phyloP scores from a whole-genome alignment of 257 asterid genomes.

The Hygrophila difformis region DNA sequence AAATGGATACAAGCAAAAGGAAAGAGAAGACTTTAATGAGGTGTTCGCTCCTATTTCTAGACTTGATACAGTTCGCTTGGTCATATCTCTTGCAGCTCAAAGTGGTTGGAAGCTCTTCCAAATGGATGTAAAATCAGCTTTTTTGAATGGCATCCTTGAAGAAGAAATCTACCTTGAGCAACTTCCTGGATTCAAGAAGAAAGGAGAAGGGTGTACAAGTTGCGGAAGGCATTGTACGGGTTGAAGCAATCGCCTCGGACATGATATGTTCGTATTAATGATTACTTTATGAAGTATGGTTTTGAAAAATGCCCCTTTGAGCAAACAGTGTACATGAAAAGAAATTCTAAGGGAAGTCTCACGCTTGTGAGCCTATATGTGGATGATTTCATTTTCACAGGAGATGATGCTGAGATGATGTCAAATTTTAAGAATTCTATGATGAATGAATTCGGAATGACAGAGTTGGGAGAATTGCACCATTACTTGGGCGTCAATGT shows the following conservation, averaged over 20 bases:
- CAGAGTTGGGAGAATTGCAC: background rate
- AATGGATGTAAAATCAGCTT: too few relatives aligned
- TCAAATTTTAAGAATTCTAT: background rate
- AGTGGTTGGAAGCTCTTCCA: too few relatives aligned
- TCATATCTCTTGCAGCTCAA: too few relatives aligned
- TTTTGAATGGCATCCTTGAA: too few relatives aligned
- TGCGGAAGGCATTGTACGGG: too few relatives aligned
- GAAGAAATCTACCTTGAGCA: too few relatives aligned
- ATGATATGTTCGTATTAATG: background rate
- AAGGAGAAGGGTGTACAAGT: background rate
- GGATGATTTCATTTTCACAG: too few relatives aligned
- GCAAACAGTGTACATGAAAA: background rate
- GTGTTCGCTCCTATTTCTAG: too few relatives aligned
- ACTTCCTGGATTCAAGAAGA: slow-evolving; percentile 1
- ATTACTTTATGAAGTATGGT: background rate
- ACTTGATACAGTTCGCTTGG: too few relatives aligned
- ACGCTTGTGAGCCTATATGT: background rate
- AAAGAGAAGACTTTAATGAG: too few relatives aligned
- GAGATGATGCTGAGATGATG: background rate
- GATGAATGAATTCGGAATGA: slow-evolving; percentile 1
- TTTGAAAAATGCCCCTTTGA: slow-evolving; percentile 5
- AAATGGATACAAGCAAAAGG: too few relatives aligned
- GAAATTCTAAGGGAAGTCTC: background rate
- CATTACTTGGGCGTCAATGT: background rate
- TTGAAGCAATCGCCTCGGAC: too few relatives aligned